Evolutionary conservation across 345 rosid species (phyloP).

Genomic region (Moricandia moricandioides): DNA sequence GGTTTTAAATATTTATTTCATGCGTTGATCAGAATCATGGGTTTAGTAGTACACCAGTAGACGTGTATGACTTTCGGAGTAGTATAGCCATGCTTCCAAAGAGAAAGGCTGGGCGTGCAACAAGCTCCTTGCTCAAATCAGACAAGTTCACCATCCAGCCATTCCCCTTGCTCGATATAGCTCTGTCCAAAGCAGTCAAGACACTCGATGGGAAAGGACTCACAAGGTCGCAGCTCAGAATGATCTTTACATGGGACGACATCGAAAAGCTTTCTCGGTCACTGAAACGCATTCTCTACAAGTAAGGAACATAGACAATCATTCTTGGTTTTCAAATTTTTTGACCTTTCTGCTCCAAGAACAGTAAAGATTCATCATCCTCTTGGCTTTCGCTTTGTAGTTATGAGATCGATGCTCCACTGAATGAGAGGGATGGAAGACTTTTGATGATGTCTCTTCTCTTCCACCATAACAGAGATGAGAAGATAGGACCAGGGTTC

Average conservation of each 20-base stretch:
- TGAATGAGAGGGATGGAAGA: constrained; percentile 53
- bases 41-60: constrained; percentile 44
- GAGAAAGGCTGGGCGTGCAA: neutral
- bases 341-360: neutral
- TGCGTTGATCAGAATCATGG: constrained; percentile 45
- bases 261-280: constrained; percentile 47
- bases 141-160: constrained; percentile 41
- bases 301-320: constrained; percentile 44
- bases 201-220: constrained; percentile 37
- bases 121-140: constrained; percentile 21
- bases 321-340: neutral
- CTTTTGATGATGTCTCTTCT: constrained; percentile 50
- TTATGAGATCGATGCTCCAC: constrained; percentile 51
- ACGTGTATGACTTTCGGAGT: constrained; percentile 57
- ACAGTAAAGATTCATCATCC: constrained; percentile 3
- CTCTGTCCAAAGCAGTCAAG: constrained; percentile 35
- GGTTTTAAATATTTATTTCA: constrained; percentile 1
- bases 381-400: constrained; percentile 31
- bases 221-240: constrained; percentile 40
- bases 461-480: constrained; percentile 74
- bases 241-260: constrained; percentile 42
- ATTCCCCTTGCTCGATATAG: constrained; percentile 30
- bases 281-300: constrained; percentile 54
- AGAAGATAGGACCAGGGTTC: constrained; percentile 74
- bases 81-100: constrained; percentile 33